phyloP scores from a whole-genome alignment of 108 stramenopile genomes.

The Cyclotella choctawhatcheeana region DNA sequence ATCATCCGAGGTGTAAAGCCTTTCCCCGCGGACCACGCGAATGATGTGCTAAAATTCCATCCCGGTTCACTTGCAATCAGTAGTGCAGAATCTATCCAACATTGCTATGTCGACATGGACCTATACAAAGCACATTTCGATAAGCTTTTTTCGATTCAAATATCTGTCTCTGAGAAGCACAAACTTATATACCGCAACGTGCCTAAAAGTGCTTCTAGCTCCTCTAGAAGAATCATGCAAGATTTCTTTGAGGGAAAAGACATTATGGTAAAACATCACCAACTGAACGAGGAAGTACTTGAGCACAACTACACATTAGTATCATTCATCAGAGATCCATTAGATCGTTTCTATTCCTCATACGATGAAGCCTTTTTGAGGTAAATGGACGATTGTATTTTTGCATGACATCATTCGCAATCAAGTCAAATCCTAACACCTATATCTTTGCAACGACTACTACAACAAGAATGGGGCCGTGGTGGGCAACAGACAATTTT shows the following conservation, averaged over 20 bases:
- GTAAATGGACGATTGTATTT: too few relatives aligned
- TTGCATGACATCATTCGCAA: background rate
- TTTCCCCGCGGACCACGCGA: conserved; percentile 19
- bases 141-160: background rate
- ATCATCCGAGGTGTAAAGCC: conserved; percentile 4
- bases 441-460: background rate
- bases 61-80: conserved; percentile 36
- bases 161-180: conserved; percentile 32
- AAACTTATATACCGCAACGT: conserved; percentile 47
- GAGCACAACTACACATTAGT: conserved; percentile 28
- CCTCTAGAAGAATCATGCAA: conserved; percentile 39
- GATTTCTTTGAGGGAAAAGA: conserved; percentile 39
- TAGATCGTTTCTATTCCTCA: conserved; percentile 43
- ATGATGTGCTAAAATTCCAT: conserved; percentile 22
- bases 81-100: conserved; percentile 25
- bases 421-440: background rate
- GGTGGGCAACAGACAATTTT: conserved; percentile 32
- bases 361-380: conserved; percentile 50
- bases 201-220: conserved; percentile 42
- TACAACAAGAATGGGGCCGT: conserved; percentile 29
- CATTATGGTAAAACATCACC: conserved; percentile 10
- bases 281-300: conserved; percentile 13
- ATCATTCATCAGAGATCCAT: conserved; percentile 48
- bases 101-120: conserved; percentile 37
- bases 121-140: conserved; percentile 29